These are phyloP conservation scores for Petasospora rhodanensis DNA, from an alignment of 1,139 yeast species.

Conservation along the genomic window DNA sequence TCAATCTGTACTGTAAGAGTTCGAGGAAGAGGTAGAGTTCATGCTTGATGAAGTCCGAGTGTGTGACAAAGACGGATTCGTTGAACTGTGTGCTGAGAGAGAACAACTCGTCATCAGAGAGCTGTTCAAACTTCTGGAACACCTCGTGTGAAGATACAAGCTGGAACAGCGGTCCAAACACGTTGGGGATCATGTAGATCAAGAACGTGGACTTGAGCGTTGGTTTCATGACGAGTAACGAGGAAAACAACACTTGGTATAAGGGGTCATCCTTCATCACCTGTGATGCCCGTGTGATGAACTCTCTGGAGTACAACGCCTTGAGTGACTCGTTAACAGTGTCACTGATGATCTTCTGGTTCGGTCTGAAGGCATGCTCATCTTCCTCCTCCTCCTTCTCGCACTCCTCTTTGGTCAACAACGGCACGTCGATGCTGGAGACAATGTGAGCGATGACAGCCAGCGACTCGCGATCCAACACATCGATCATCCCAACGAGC, in stretches of 20 bases:
- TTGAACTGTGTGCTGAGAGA: slow-evolving; percentile 8
- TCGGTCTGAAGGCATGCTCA: background rate
- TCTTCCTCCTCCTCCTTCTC: slow-evolving; percentile 3
- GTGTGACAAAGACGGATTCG: slow-evolving; percentile 18
- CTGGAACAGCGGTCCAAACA: slow-evolving; percentile 19
- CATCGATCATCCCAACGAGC: slow-evolving; percentile 5
- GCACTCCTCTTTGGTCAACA: slow-evolving; percentile 13
- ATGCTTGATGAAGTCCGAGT: slow-evolving; percentile 24
- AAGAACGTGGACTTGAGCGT: slow-evolving; percentile 20
- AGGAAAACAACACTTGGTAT: slow-evolving; percentile 19
- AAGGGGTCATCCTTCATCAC: slow-evolving; percentile 11
- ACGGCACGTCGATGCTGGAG: slow-evolving; percentile 15
- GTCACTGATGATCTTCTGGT: slow-evolving; percentile 13
- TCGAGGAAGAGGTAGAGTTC: slow-evolving; percentile 41
- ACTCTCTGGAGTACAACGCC: slow-evolving; percentile 22
- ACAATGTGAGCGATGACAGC: slow-evolving; percentile 10
- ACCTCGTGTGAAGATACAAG: slow-evolving; percentile 22
- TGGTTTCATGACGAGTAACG: slow-evolving; percentile 22
- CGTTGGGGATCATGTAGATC: slow-evolving; percentile 25
- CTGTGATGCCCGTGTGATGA: slow-evolving; percentile 16
- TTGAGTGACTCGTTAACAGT: slow-evolving; percentile 12
- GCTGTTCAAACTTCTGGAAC: slow-evolving; percentile 23
- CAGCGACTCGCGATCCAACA: slow-evolving; percentile 4
- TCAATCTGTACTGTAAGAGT: slow-evolving; percentile 50
- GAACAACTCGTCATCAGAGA: slow-evolving; percentile 23